phyloP scores from a whole-genome alignment of 2,329 filamentous ascomycete species.

The Pseudofabraea citricarpa region DNA sequence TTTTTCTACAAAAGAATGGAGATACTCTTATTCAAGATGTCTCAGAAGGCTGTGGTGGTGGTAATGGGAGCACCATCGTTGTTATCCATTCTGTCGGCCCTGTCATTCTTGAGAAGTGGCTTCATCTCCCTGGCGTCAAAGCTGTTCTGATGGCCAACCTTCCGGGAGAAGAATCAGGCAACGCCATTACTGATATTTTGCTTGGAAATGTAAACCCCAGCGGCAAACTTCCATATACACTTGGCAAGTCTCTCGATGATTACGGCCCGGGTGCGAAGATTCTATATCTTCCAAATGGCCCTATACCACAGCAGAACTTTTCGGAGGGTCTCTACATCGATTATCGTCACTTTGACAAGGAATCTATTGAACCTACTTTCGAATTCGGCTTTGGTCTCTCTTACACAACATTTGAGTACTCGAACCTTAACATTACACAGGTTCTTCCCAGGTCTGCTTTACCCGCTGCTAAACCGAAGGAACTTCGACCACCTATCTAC shows the following conservation, averaged over 20 bases:
- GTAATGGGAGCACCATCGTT: conserved; percentile 67
- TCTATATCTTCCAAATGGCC: conserved; percentile 62
- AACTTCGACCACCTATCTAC: conserved; percentile 41
- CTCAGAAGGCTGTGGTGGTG: conserved; percentile 59
- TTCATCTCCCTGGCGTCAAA: conserved; percentile 71
- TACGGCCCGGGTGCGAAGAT: conserved; percentile 71
- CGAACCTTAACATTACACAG: conserved; percentile 37
- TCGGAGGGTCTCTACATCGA: conserved; percentile 81
- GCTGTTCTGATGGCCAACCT: conserved; percentile 79
- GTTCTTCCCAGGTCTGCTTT: conserved; percentile 32
- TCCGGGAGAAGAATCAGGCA: conserved; percentile 82
- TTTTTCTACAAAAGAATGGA: conserved; percentile 71
- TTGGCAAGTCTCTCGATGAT: conserved; percentile 68
- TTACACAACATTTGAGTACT: conserved; percentile 58
- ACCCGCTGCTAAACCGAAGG: conserved; percentile 29
- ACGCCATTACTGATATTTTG: conserved; percentile 73
- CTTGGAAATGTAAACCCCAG: conserved; percentile 70
- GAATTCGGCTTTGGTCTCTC: conserved; percentile 82
- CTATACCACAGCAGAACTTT: conserved; percentile 78
- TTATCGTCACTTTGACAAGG: conserved; percentile 83
- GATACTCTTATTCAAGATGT: conserved; percentile 70
- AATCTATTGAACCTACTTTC: conserved; percentile 69
- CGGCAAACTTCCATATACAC: conserved; percentile 80
- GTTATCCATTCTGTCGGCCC: conserved; percentile 84
- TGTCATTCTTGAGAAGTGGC: conserved; percentile 74